Percentiles rank a stretch among this genome's conserved stretches.
Conservation (phyloP, 2,329 filamentous ascomycete species). For the Thermomyces lanuginosus region DNA sequence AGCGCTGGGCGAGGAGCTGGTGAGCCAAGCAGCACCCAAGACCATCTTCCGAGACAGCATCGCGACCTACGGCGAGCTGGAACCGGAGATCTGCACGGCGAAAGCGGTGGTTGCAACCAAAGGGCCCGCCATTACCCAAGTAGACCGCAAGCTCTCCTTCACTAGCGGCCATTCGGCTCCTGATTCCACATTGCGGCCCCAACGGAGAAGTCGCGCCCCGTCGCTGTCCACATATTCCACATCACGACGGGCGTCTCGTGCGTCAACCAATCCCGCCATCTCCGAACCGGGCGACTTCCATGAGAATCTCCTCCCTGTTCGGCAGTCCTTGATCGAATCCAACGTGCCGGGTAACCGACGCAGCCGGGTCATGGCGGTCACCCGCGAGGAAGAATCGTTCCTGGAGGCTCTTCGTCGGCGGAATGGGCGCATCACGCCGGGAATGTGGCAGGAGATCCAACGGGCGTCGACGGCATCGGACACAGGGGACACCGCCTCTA, state of each 20-base stretch:
- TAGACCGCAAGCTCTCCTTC: constrained; percentile 10
- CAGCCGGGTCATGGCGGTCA: constrained; percentile 36
- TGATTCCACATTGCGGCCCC: neutral
- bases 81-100: constrained; percentile 29
- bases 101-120: constrained; percentile 20
- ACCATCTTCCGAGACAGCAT: constrained; percentile 23
- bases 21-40: constrained; percentile 5
- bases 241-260: constrained; percentile 13
- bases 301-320: neutral
- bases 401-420: constrained; percentile 35
- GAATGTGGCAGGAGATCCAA: constrained; percentile 17
- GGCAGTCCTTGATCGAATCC: constrained; percentile 1
- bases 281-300: constrained; percentile 15
- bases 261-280: constrained; percentile 18
- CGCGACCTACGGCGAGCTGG: constrained; percentile 23
- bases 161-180: too few species aligned
- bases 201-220: constrained; percentile 9
- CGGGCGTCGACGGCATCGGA: constrained; percentile 12
- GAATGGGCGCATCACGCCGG: constrained; percentile 31
- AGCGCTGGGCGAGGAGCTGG: constrained; percentile 3
- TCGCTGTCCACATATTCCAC: constrained; percentile 13
- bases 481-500: constrained; percentile 15
- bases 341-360: constrained; percentile 18
- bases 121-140: constrained; percentile 13
- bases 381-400: constrained; percentile 36